Conservation (phyloP, 2,329 filamentous ascomycete genomes). For the Chaetomium sp. region DNA sequence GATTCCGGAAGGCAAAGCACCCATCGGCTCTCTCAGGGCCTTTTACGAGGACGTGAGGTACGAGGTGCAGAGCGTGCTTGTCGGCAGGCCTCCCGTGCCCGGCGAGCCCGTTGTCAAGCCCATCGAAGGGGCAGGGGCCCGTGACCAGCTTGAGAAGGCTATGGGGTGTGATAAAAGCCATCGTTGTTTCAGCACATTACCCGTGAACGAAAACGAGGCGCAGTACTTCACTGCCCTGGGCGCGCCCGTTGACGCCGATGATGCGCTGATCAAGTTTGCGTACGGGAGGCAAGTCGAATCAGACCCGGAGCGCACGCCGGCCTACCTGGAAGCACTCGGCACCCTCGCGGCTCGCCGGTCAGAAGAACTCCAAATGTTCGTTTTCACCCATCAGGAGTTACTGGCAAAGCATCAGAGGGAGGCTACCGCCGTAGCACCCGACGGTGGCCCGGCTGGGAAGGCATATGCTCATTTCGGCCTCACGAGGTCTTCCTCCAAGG, state of each 20-base stretch:
- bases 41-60: slow-evolving; percentile 54
- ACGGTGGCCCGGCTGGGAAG: slow-evolving; percentile 20
- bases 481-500: slow-evolving; percentile 18
- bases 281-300: slow-evolving; percentile 31
- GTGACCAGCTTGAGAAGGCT: slow-evolving; percentile 26
- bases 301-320: slow-evolving; percentile 23
- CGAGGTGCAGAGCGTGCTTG: slow-evolving; percentile 49
- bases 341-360: slow-evolving; percentile 26
- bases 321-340: slow-evolving; percentile 31
- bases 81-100: slow-evolving; percentile 36
- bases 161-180: slow-evolving; percentile 36
- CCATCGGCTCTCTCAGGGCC: slow-evolving; percentile 47
- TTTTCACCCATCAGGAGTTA: slow-evolving; percentile 23
- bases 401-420: slow-evolving; percentile 20
- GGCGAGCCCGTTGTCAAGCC: slow-evolving; percentile 26
- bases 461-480: slow-evolving; percentile 38
- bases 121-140: slow-evolving; percentile 35
- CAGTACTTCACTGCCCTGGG: slow-evolving; percentile 29
- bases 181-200: slow-evolving; percentile 22
- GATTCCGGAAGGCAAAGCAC: slow-evolving; percentile 42
- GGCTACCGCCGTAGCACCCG: background rate
- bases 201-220: slow-evolving; percentile 17
- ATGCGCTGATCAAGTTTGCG: slow-evolving; percentile 34
- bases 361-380: slow-evolving; percentile 32
- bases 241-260: slow-evolving; percentile 26